phyloP scores from a whole-genome alignment of 2,329 filamentous ascomycete species.

The Bretziella fagacearum region DNA sequence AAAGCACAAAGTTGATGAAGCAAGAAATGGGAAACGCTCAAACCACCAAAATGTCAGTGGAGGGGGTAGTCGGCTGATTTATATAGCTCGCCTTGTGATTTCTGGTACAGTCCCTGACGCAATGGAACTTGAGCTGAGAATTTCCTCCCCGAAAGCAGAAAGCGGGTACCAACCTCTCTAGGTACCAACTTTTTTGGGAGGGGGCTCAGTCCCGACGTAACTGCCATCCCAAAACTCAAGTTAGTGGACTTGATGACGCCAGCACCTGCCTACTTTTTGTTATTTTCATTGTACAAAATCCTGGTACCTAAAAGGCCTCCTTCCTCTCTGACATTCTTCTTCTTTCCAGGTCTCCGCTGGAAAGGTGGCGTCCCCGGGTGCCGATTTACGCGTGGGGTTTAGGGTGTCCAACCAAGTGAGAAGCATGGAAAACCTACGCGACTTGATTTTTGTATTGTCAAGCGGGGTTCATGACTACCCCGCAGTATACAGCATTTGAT shows the following conservation, averaged over 20 bases:
- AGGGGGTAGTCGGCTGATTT: background rate
- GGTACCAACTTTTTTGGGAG: background rate
- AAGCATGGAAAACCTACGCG: too few relatives aligned
- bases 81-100: conserved; percentile 2
- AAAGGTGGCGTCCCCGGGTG: background rate
- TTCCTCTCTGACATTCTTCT: background rate
- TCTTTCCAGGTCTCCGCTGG: background rate
- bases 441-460: too few relatives aligned
- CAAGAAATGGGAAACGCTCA: background rate
- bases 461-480: too few relatives aligned
- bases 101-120: background rate
- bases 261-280: background rate
- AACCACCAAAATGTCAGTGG: background rate
- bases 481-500: too few relatives aligned
- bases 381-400: background rate
- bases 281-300: background rate
- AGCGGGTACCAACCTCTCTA: background rate
- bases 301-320: background rate
- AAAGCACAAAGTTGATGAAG: background rate
- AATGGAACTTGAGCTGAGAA: background rate
- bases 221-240: background rate
- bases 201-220: too few relatives aligned
- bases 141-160: background rate
- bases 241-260: too few relatives aligned
- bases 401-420: too few relatives aligned